Evolutionary conservation across 225 moss, liverwort and hornwort genomes (phyloP).

Genomic region (Bryoerythrophyllum caledonicum): DNA sequence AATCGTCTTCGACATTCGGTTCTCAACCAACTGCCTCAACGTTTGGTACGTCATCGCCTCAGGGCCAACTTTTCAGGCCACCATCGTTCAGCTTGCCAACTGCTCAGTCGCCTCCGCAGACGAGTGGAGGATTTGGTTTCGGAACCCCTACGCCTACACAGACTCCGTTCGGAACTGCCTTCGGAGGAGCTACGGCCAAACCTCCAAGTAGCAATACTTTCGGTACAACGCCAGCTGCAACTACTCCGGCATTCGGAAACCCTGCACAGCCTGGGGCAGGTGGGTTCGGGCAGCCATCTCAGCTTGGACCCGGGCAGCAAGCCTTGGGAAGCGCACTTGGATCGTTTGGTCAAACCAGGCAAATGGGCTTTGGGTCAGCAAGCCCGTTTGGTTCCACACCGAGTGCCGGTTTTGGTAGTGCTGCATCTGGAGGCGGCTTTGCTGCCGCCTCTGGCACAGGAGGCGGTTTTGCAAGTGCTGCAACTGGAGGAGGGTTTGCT

Average conservation of each 20-base stretch:
- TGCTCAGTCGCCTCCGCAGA: conserved; percentile 72
- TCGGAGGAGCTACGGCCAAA: conserved; percentile 53
- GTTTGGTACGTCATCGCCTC: conserved; percentile 50
- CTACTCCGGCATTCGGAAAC: conserved; percentile 71
- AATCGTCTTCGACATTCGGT: conserved; percentile 47
- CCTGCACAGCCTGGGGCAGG: conserved; percentile 64
- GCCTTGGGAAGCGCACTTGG: conserved; percentile 95
- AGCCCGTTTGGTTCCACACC: conserved; percentile 61
- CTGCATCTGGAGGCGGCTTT: conserved; percentile 67
- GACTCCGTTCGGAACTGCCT: conserved; percentile 68
- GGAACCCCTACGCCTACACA: conserved; percentile 38
- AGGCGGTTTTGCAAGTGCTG: conserved; percentile 70
- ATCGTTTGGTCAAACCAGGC: conserved; percentile 93
- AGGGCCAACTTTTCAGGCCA: conserved; percentile 85
- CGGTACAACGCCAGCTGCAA: conserved; percentile 48
- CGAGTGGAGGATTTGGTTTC: conserved; percentile 51
- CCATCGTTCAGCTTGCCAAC: conserved; percentile 89
- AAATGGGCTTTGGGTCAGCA: conserved; percentile 81
- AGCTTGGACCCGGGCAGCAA: conserved; percentile 92
- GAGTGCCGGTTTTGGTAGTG: conserved; percentile 67
- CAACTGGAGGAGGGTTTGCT: conserved; percentile 67
- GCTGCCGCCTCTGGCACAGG: conserved; percentile 52
- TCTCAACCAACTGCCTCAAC: conserved; percentile 37
- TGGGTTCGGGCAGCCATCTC: conserved; percentile 95
- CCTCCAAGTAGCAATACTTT: conserved; percentile 59